Base-by-base conservation (phyloP, 176 grass and related monocot genomes). In the Bromus sterilis region DNA sequence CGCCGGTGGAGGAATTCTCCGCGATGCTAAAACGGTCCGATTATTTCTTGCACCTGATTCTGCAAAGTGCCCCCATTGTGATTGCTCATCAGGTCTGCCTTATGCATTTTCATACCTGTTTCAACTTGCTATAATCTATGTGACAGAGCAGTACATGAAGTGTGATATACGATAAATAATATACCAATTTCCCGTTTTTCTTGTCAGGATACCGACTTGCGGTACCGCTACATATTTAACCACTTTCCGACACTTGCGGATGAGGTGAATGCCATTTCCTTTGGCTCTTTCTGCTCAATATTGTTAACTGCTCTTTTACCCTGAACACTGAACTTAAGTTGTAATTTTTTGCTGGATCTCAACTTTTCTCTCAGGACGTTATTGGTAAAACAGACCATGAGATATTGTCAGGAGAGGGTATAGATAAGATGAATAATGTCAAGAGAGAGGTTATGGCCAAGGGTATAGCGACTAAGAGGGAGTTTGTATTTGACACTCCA, bases 1-100 rank as follows among this genome's bases (percentile, higher is more conserved):
- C 79, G 44, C 92, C 87, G 16, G 74, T 56, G 10, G 92, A 94
- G 74, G 94, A 94, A 58, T 90, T 97, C 68, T 90, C 89, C 70
- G 76, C 24, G 35, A 91, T 90, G 29, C 77, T 97, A 56, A 82
- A 92, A 76, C 84, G 92, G 28, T 87, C 94, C 2, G 92, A 97
- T 83, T 92, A 92, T 87, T 97, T 97, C 86, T 89, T 97, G 80
- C 94, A 94, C 77, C 90, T 97, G 65, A 84, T 97, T 87, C 89
- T 97, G 34, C 92, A 94, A 78, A 97, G 84, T 78, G 87, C 94
- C n/a, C 94, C 94, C 51, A 68, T 97, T 37, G 94, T 97, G 66
- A 94, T 97, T 84, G 94, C 91, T 66, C 92, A 97, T 83, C 94
- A 97, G 91, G 94, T 97, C 77, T 3, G 46, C 57, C 23, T 81